Evolutionary conservation across 805 yeast species (phyloP), one percentile per base, ranked within the genome.

Genomic region (Saturnispora hagleri): DNA sequence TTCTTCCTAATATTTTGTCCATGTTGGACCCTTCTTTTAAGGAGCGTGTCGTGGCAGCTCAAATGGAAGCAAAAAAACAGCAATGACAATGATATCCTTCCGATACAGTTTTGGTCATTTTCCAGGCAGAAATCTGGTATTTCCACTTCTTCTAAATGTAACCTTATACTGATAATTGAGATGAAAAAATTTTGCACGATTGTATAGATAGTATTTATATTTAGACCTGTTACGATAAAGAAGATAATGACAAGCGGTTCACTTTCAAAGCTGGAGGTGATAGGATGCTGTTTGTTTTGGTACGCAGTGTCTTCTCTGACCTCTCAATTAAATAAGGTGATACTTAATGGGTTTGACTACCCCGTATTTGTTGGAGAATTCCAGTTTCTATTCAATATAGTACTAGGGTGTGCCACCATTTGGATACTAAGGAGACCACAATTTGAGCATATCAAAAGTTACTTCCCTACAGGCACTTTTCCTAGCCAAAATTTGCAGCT

Each of bases 361-460:
- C 88, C 89, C 2, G 64, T 83, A 15, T 80, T 82, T 49, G 67
- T 84, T 38, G 82, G 86, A 8, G 86, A 80, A 60, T 76, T 75
- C 55, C 89, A 84, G 58, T 84, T 81, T 55, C 53, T 77, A 4
- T 73, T 75, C 40, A 81, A 81, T 9, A 72, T 79, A 13, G 5
- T 61, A 4, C 44, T 64, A 8, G 68, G 66, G 1, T 51, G 50
- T 13, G 1, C 48, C 0, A 47, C 62, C 0, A 57, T 62, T 3
- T 59, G 3, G 52, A 56, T 44, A 24, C 26, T 4, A 33, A 17
- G 3, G 53, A 47, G 41, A 58, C 62, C 9, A 13, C 17, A 0
- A 44, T 61, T n/a, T 41, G 51, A 42, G 7, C 43, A 24, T 27
- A 12, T 44, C 7, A 26, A 26, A 15, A 31, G 27, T 1, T 48